Base-by-base conservation (phyloP, 208 protist genomes). In the Trypanosoma mega region DNA sequence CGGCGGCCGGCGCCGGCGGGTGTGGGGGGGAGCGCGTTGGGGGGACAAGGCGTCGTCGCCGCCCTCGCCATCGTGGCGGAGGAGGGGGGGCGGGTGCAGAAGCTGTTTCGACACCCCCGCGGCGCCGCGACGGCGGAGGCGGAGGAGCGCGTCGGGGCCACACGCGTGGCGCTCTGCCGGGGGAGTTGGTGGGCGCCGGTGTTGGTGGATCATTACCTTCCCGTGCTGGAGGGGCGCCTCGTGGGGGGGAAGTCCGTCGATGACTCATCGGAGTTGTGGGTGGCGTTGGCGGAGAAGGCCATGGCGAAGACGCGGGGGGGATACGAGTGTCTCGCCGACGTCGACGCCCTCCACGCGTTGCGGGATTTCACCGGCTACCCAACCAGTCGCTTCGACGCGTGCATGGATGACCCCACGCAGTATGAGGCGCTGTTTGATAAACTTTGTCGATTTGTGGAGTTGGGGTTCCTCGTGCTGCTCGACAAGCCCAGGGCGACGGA, bases 191-290 rank as follows among this genome's bases (percentile, higher is more conserved):
- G 90, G 87, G 69, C 58, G 8, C 81, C 50, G 51, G 65, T 92
- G n/a, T 59, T 92, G 21, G 90, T 96, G 24, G 90, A 96, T 60
- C 77, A 92, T 68, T 92, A 90, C 70, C 57, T 96, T 18, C 88
- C 88, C 7, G 53, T 58, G 0, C n/a, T 52, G 23, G 60, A 50
- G 24, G 41, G 39, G 30, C 18, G 33, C 23, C 29, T 37, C 16
- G 68, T 84, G 1, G 64, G 55, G 1, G 72, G 68, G 21, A 72
- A 74, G 51, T 71, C 67, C 46, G 75, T 75, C n/a, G 52, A 56
- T n/a, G 80, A 95, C 36, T 68, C 79, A 16, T 33, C 60, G 3
- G 82, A 94, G 75, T 58, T 95, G 50, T 96, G 90, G 88, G 63
- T 84, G 6, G 29, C 71, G 8, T 55, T 94, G 14, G 57, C 93